Percentiles rank a stretch among this genome's conserved stretches.
These are phyloP conservation scores for Auriscalpium microsporum DNA, from an alignment of 768 basidiomycete genomes.

Conservation along the genomic window DNA sequence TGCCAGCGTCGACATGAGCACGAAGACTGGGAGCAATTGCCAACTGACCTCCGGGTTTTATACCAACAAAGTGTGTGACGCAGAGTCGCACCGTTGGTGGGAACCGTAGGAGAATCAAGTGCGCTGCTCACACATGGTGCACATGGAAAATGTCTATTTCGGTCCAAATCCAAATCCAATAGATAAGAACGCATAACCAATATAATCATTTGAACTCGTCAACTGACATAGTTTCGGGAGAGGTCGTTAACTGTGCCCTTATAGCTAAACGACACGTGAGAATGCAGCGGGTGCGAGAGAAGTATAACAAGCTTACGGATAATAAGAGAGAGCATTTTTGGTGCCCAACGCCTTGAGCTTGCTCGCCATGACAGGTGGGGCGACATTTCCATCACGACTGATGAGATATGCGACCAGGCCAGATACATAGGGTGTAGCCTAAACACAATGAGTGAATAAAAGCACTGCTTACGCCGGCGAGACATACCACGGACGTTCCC, in stretches of 20 bases:
- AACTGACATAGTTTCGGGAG: no score
- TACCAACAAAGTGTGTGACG: no score
- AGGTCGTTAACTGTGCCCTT: no score
- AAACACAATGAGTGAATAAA: not conserved
- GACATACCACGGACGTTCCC: conserved; percentile 1
- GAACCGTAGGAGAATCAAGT: no score
- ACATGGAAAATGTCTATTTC: no score
- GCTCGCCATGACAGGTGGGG: conserved; percentile 3
- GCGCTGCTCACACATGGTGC: no score
- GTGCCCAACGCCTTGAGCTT: not conserved
- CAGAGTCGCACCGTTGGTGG: no score
- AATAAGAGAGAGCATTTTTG: not conserved
- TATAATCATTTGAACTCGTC: no score
- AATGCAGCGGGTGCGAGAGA: not conserved
- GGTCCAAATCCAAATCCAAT: no score
- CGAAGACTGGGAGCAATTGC: not conserved
- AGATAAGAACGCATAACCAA: no score
- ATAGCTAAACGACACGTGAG: not conserved
- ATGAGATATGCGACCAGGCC: conserved; percentile 1
- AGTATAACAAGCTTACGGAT: not conserved
- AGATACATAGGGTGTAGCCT: conserved; percentile 1
- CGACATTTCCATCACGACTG: conserved; percentile 1
- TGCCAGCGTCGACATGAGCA: not conserved
- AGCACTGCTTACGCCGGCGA: not conserved
- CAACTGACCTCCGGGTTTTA: no score